Evolutionary conservation across 1,139 yeast genomes (phyloP), one percentile per base, ranked within the genome.

Genomic region (Kodamaea sp.): DNA sequence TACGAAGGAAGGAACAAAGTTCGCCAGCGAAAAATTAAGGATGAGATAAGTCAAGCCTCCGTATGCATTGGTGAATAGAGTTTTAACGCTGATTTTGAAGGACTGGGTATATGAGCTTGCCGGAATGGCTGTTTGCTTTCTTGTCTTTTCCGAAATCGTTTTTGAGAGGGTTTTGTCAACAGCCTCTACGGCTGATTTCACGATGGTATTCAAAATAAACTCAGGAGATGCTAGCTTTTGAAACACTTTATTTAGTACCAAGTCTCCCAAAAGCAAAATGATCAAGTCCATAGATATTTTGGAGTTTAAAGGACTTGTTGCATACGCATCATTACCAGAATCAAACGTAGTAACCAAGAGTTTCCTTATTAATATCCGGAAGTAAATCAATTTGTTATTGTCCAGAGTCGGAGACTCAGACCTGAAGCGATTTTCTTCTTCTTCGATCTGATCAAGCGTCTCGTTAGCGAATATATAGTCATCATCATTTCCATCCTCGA

Each of bases 161-260:
- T 9, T 9, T 18, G 21, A 7, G 4, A 36, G 22, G 2, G 22
- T 15, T 6, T 15, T 6, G 10, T 32, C 32, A n/a, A 36, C 24
- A 2, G 36, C 28, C 22, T 37, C 37, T 1, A 31, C 20, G 32
- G 19, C 46, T 31, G 29, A 31, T 12, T n/a, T 29, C 4, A 34
- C 20, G 2, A 43, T 29, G 14, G 50, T 46, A 3, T 45, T 48
- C 8, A 63, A 37, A 0, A 66, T 41, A 32, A 69, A 66, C 7
- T 51, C 48, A 0, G 67, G 67, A 2, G 61, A 44, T 1, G 70
- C 44, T 11, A 68, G 40, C 41, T 57, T 61, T 2, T 44, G 50
- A 4, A 67, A 38, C 1, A 59, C 38, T 34, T 63, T 63, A 8
- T 39, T 51, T 8, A 70, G 34, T 7, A 70, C 64, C 39, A 69